Percentiles rank a stretch among this genome's conserved stretches.
These are phyloP conservation scores for Piper longum DNA, from an alignment of 164 flowering plant genomes.

Conservation along the genomic window DNA sequence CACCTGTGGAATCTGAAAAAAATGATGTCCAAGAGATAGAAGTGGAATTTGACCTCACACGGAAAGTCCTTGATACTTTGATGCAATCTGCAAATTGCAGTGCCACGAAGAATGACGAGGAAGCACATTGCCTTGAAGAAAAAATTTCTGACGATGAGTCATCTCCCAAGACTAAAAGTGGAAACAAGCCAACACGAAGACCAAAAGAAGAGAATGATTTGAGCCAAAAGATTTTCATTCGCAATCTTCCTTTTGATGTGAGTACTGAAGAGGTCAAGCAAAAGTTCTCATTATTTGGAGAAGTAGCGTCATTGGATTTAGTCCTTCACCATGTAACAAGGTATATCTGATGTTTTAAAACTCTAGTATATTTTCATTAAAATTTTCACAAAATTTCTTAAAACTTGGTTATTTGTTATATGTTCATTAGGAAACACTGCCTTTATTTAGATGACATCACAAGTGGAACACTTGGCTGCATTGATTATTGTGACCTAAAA, in stretches of 20 bases:
- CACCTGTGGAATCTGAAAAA: constrained; percentile 14
- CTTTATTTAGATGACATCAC: neutral
- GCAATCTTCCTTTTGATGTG: constrained; percentile 79
- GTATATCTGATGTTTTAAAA: constrained; percentile 23
- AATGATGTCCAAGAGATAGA: constrained; percentile 16
- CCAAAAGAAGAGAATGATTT: constrained; percentile 39
- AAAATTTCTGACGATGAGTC: neutral
- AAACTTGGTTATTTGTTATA: neutral
- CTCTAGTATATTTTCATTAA: neutral
- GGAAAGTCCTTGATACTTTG: constrained; percentile 62
- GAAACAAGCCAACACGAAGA: constrained; percentile 10
- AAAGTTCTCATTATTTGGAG: constrained; percentile 66
- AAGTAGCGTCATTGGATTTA: constrained; percentile 63
- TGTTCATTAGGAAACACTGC: neutral
- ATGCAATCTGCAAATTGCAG: constrained; percentile 24
- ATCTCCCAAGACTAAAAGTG: constrained; percentile 17
- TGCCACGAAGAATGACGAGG: constrained; percentile 9
- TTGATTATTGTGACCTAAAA: neutral
- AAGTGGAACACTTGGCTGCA: neutral
- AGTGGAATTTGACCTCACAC: constrained; percentile 60
- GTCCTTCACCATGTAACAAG: constrained; percentile 79
- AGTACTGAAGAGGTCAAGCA: constrained; percentile 66
- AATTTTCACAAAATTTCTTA: neutral
- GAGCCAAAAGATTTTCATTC: constrained; percentile 55
- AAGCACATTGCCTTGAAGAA: constrained; percentile 6